Conservation (phyloP, 768 basidiomycete genomes). For the Tulasnella sp. region DNA sequence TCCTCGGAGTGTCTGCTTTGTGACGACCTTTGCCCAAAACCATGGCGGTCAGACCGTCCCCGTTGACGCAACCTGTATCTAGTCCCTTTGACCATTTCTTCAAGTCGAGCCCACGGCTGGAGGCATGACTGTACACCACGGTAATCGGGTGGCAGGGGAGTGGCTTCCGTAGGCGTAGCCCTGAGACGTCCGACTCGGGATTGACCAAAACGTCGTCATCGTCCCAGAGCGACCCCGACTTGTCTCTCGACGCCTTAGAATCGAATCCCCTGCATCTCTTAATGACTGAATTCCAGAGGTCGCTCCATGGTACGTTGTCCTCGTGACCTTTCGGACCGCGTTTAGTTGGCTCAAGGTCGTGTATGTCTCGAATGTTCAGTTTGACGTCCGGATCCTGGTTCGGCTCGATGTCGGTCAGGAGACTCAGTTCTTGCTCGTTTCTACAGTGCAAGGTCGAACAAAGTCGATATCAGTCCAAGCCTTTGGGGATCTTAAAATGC, state of each 20-base stretch:
- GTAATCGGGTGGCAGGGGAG: constrained; percentile 73
- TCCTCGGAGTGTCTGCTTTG: not conserved
- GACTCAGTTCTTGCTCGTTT: constrained; percentile 62
- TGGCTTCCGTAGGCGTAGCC: not conserved
- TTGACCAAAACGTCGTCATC: not conserved
- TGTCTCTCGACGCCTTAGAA: not conserved
- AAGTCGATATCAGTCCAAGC: not conserved
- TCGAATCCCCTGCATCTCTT: constrained; percentile 58
- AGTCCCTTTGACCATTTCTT: constrained; percentile 83
- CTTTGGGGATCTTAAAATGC: not conserved
- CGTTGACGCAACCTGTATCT: constrained; percentile 70
- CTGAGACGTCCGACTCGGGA: not conserved
- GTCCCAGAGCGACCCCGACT: not conserved
- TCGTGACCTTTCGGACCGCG: constrained; percentile 41
- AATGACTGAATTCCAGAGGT: constrained; percentile 74
- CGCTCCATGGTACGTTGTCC: constrained; percentile 71
- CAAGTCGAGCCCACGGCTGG: constrained; percentile 76
- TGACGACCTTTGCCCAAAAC: constrained; percentile 25
- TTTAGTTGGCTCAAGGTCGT: constrained; percentile 50
- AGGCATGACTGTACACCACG: constrained; percentile 86
- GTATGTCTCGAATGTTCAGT: constrained; percentile 70
- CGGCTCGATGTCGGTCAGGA: constrained; percentile 73
- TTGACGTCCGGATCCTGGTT: constrained; percentile 77
- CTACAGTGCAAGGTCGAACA: not conserved
- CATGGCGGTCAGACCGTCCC: constrained; percentile 31